phyloP scores from a whole-genome alignment of 345 rosid species.

The Brassica cretica region DNA sequence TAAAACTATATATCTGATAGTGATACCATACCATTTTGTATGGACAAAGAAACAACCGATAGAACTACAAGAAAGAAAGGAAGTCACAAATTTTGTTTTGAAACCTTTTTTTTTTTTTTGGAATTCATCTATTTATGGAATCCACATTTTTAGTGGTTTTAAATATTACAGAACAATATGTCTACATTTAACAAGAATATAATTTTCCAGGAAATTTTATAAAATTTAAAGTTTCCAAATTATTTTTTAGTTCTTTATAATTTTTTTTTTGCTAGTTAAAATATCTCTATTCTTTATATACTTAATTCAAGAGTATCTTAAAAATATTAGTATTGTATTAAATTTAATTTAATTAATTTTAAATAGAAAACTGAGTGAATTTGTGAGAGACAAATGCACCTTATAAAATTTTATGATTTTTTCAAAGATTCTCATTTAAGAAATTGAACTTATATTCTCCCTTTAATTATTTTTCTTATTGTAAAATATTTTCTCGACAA shows the following conservation, averaged over 20 bases:
- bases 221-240: neutral
- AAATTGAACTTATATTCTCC: no score
- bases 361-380: no score
- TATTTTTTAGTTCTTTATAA: neutral
- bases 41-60: neutral
- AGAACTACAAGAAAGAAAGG: neutral
- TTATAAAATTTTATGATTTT: no score
- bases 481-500: neutral
- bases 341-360: no score
- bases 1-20: neutral
- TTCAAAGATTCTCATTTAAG: no score
- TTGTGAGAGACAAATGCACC: no score
- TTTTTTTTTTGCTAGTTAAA: no score
- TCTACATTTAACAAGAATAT: neutral
- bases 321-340: no score
- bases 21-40: neutral
- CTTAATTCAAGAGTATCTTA: neutral
- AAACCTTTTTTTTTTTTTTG: neutral
- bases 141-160: neutral
- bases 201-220: no score
- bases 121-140: neutral
- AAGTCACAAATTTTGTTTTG: neutral
- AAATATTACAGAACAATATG: neutral
- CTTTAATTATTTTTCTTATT: no score
- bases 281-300: neutral